Conservation (phyloP, 371 early-diverging fungal genomes). For the Mucor circinelloides region DNA sequence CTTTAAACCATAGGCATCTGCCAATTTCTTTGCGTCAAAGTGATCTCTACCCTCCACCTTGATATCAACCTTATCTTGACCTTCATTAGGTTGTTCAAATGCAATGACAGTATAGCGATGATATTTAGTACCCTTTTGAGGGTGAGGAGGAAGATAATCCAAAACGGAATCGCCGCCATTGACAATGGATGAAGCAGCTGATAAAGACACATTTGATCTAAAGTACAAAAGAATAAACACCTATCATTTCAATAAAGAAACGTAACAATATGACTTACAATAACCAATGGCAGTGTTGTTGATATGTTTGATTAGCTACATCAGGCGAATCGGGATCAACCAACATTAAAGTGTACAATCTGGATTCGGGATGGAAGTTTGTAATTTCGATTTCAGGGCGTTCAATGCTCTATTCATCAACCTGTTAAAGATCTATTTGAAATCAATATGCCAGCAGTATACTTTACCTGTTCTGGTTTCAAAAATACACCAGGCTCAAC, state of each 20-base stretch:
- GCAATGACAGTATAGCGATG: constrained; percentile 78
- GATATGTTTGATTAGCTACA: constrained; percentile 60
- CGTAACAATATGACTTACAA: constrained; percentile 33
- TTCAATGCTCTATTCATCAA: constrained; percentile 45
- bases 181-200: constrained; percentile 52
- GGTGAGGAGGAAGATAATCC: constrained; percentile 81
- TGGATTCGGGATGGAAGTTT: constrained; percentile 69
- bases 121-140: constrained; percentile 76
- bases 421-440: not conserved
- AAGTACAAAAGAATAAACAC: not conserved
- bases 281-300: constrained; percentile 71
- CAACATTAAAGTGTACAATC: constrained; percentile 73
- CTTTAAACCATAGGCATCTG: constrained; percentile 46
- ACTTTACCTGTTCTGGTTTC: constrained; percentile 52
- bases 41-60: constrained; percentile 43
- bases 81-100: constrained; percentile 70
- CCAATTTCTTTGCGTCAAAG: constrained; percentile 54
- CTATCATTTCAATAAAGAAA: not conserved
- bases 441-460: not conserved
- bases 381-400: constrained; percentile 62
- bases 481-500: constrained; percentile 64
- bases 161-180: constrained; percentile 59
- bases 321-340: constrained; percentile 78
- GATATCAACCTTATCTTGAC: constrained; percentile 53
- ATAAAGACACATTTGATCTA: constrained; percentile 69